A percentile compares a stretch with the other conserved stretches of the same genome.
Evolutionary conservation across 2,329 filamentous ascomycete genomes (phyloP).

Genomic region (Stachybotrys echinatus): DNA sequence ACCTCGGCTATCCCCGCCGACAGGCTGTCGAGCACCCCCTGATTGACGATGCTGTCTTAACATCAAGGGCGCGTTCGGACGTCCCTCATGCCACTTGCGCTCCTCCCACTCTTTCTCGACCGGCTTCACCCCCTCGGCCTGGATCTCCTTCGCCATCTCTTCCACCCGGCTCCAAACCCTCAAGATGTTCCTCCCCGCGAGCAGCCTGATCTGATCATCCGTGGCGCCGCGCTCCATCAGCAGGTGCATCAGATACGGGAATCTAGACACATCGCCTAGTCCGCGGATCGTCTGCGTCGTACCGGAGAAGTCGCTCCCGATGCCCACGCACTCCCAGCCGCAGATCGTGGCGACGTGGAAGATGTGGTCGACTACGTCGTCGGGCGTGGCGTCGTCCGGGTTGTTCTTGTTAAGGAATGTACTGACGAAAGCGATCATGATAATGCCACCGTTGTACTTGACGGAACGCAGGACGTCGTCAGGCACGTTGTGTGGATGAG

Average conservation of each 20-base stretch:
- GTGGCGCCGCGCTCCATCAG: slow-evolving; percentile 32
- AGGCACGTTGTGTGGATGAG: slow-evolving; percentile 18
- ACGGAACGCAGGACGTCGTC: slow-evolving; percentile 30
- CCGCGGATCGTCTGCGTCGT: slow-evolving; percentile 7
- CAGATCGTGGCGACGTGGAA: slow-evolving; percentile 19
- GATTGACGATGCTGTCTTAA: neutral
- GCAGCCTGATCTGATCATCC: slow-evolving; percentile 27
- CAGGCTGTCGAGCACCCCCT: no score
- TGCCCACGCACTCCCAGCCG: slow-evolving; percentile 30
- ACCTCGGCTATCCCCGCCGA: no score
- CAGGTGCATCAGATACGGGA: slow-evolving; percentile 22
- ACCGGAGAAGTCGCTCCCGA: slow-evolving; percentile 32
- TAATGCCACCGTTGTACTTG: slow-evolving; percentile 27
- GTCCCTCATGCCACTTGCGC: slow-evolving; percentile 14
- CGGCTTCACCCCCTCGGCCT: slow-evolving; percentile 20
- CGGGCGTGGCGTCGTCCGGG: slow-evolving; percentile 4
- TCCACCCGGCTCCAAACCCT: slow-evolving; percentile 23
- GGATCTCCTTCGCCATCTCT: slow-evolving; percentile 18
- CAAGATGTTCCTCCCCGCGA: slow-evolving; percentile 31
- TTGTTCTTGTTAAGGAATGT: neutral
- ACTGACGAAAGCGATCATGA: slow-evolving; percentile 32
- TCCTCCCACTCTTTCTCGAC: slow-evolving; percentile 28
- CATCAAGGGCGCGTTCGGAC: neutral
- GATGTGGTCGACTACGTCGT: slow-evolving; percentile 24
- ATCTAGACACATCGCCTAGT: slow-evolving; percentile 21